Evolutionary conservation across 768 basidiomycete species (phyloP), one percentile per base, ranked within the genome.

Genomic region (Russula lepida): DNA sequence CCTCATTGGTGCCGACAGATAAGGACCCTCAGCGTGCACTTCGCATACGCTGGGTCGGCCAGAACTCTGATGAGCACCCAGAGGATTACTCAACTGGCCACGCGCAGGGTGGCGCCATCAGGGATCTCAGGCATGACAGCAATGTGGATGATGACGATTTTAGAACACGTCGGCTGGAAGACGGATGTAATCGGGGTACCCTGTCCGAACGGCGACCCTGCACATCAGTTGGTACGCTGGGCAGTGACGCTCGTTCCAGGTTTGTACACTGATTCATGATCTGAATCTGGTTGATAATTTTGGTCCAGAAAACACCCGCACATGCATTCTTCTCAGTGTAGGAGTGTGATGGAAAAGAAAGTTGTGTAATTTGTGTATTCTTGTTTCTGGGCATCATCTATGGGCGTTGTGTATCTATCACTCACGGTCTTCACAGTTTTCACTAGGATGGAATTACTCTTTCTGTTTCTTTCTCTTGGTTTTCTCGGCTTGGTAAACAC

Each of bases 401-500:
- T 17, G 51, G 28, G 46, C 62, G 17, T 63, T 63, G 57, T 63
- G 57, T 63, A 63, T 63, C 62, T 63, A 58, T 63, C 47, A 63
- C 57, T 35, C 30, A 47, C 28, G 25, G 19, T n/a, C 41, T 54
- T 39, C 25, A 25, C 49, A 61, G 43, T 30, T 33, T 43, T 32
- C 49, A 35, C 46, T 48, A 27, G 62, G 62, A 58, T 37, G 44
- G 57, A 27, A 27, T 23, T 37, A n/a, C 25, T 7, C 15, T 44
- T 52, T 47, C 32, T 58, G 53, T 48, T n/a, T 8, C 47, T 21
- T 47, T 27, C 15, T 50, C 17, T 47, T 15, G 43, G 23, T 56
- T 28, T 33, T 30, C 25, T 7, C 25, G 55, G 60, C 35, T 39
- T 53, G n/a, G 19, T 11, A 33, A 56, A 25, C 33, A 47, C 15